Evolutionary conservation across 1,284 basidiomycete species (phyloP), one percentile per base, ranked within the genome.

Genomic region (Sporisorium scitamineum): DNA sequence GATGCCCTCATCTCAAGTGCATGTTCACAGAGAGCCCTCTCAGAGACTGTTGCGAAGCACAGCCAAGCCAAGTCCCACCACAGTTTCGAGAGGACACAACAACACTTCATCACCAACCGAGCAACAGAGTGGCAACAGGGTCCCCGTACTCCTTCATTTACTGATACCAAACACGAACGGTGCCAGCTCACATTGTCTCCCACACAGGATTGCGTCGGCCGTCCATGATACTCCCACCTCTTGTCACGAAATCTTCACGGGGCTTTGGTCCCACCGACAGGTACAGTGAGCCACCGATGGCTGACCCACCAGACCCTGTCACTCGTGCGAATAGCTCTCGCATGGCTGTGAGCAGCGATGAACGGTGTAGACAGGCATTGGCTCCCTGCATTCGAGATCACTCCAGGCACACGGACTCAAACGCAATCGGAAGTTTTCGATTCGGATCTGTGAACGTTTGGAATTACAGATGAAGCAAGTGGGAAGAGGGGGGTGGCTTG

Each of bases 121-220:
- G 18, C n/a, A 31, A 31, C n/a, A 50, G 7, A n/a, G 29, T 20
- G 48, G 48, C 18, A 5, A 54, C 52, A 24, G 37, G 16, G 37
- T n/a, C 53, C 24, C 18, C 32, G 45, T 9, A 34, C 53, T 31
- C 16, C 61, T 55, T 62, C 61, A 62, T 56, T 34, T 50, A 34
- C 24, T 42, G 44, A 31, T 9, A 16, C 1, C 13, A 16, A 37
- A 26, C 52, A 41, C 16, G n/a, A 9, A 42, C 10, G 8, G 39
- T 8, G n/a, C 39, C n/a, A 20, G 39, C 39, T 42, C 39, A 9
- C 39, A 42, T 42, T 42, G 39, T 42, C 39, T 20, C 39, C 39
- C 39, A 20, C 14, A 10, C 34, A 14, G 20, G 37, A 42, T 59
- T 6, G 18, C 27, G 48, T 32, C n/a, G 22, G 22, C 22, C 24